phyloP scores from a whole-genome alignment of 163 green algal genomes.

The Scenedesmus sp. region DNA sequence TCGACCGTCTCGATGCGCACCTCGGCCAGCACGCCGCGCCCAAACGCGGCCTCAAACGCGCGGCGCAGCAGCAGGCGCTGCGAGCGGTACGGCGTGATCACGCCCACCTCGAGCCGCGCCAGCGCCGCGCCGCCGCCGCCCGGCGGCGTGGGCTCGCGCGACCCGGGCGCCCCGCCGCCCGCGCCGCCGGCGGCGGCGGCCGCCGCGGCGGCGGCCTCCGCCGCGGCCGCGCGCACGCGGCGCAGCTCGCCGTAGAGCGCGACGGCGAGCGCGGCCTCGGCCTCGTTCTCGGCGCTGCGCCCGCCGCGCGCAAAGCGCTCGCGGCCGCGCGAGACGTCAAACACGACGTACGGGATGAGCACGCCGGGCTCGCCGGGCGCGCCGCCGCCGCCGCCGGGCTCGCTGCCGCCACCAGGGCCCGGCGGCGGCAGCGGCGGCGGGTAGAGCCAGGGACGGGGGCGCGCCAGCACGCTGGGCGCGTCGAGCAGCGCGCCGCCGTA shows the following conservation, averaged over 20 bases:
- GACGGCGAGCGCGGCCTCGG: constrained; percentile 82
- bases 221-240: neutral
- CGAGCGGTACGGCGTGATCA: constrained; percentile 88
- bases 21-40: constrained; percentile 55
- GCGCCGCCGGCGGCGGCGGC: neutral
- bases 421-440: neutral
- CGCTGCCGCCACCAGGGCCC: neutral
- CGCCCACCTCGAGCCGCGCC: constrained; percentile 59
- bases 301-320: constrained; percentile 35
- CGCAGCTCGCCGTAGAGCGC: constrained; percentile 79
- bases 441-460: constrained; percentile 50
- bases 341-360: constrained; percentile 93
- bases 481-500: constrained; percentile 86
- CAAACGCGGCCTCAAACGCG: constrained; percentile 66
- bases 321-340: constrained; percentile 82
- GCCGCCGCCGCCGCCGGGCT: neutral
- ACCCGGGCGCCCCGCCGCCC: neutral
- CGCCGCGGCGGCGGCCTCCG: constrained; percentile 7
- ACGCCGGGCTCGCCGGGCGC: too few relatives aligned
- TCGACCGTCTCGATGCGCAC: constrained; percentile 93
- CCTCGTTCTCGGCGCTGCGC: constrained; percentile 31
- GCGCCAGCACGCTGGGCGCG: constrained; percentile 33
- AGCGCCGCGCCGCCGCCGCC: too few relatives aligned
- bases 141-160: too few relatives aligned
- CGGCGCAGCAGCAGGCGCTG: constrained; percentile 68